These are phyloP conservation scores for Ogataea pignaliae DNA, from an alignment of 805 yeast species.

Conservation along the genomic window DNA sequence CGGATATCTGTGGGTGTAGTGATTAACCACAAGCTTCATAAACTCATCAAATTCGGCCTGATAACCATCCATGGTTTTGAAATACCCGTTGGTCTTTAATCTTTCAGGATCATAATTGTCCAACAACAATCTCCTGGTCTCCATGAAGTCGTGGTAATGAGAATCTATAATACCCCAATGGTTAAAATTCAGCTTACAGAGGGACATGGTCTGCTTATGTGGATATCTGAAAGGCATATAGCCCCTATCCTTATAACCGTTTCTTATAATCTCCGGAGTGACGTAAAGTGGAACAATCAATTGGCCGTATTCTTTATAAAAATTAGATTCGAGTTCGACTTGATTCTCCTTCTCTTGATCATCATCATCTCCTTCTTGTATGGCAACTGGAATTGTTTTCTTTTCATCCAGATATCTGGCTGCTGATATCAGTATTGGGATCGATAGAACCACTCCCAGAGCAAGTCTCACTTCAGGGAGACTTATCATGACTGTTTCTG, in stretches of 20 bases:
- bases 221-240: constrained; percentile 55
- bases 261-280: constrained; percentile 13
- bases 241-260: constrained; percentile 34
- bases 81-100: constrained; percentile 35
- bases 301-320: constrained; percentile 11
- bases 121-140: constrained; percentile 37
- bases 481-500: too few species aligned
- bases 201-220: constrained; percentile 49
- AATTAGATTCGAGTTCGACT: background rate
- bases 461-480: background rate
- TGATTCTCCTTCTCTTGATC: background rate
- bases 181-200: constrained; percentile 43
- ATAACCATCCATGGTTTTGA: constrained; percentile 30
- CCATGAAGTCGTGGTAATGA: constrained; percentile 39
- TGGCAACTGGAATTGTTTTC: background rate
- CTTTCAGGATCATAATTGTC: constrained; percentile 33
- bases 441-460: background rate
- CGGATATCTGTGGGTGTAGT: constrained; percentile 40
- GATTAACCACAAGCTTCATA: constrained; percentile 39
- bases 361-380: too few species aligned
- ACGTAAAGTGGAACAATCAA: constrained; percentile 13
- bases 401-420: background rate
- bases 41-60: constrained; percentile 39
- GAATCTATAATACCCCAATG: constrained; percentile 48
- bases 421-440: background rate